Conservation (phyloP, 1,284 basidiomycete genomes). For the Trametes hirsuta region DNA sequence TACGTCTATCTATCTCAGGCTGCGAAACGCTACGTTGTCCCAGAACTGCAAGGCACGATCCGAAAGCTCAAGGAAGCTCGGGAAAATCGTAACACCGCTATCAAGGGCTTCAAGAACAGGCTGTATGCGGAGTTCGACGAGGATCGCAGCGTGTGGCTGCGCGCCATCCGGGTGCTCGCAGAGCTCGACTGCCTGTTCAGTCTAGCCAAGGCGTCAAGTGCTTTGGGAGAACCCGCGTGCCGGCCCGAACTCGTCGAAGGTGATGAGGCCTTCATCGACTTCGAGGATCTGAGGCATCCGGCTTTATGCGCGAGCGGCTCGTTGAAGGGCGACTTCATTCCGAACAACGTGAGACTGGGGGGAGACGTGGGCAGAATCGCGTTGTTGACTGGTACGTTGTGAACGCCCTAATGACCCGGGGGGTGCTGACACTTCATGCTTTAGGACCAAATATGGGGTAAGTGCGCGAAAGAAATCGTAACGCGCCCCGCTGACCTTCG, state of each 20-base stretch:
- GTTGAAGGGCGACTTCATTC: constrained; percentile 83
- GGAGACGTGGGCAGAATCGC: constrained; percentile 79
- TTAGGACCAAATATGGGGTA: constrained; percentile 90
- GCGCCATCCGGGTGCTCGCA: constrained; percentile 77
- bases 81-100: constrained; percentile 79
- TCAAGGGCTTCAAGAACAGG: constrained; percentile 83
- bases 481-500: neutral
- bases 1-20: constrained; percentile 47
- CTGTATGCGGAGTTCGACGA: constrained; percentile 86
- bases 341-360: constrained; percentile 92
- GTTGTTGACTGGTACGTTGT: constrained; percentile 82
- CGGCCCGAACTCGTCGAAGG: constrained; percentile 87
- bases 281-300: constrained; percentile 86
- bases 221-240: constrained; percentile 92
- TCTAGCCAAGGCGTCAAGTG: constrained; percentile 86
- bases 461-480: constrained; percentile 30
- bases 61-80: constrained; percentile 89
- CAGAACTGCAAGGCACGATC: constrained; percentile 70
- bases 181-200: constrained; percentile 95
- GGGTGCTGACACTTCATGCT: neutral
- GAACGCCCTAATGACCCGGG: neutral
- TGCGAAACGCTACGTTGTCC: constrained; percentile 76
- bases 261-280: constrained; percentile 79
- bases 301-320: constrained; percentile 65
- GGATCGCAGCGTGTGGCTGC: constrained; percentile 81